Base-by-base conservation (phyloP, 169 alveolate genomes). In the Prorocentrum cordatum region DNA sequence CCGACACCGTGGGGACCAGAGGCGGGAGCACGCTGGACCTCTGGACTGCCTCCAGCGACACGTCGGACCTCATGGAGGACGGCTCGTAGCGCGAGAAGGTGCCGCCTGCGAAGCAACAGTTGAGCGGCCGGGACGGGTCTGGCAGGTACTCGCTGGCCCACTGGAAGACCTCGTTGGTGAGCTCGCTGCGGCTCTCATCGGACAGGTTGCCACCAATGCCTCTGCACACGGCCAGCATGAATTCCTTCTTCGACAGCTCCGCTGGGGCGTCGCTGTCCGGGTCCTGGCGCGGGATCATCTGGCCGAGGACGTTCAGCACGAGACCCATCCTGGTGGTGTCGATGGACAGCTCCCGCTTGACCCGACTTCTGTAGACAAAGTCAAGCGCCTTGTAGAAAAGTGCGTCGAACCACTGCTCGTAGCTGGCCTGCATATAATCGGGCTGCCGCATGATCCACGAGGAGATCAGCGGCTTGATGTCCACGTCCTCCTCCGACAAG, bases 401-500 rank as follows among this genome's bases (percentile, higher is more conserved):
- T 61, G 95, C 95, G 38, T 94, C 96, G 73, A 96, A 93, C 96
- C 96, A 94, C 16, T 91, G 67, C 91, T 94, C 94, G 29, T 95
- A 66, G 50, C 91, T 27, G 71, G 71, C 86, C 93, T 80, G 93
- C 92, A n/a, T 93, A 83, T 31, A 96, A 71, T 94, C 94, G 20
- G 93, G 91, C 77, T 93, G 92, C 94, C 93, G 93, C 77, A 93
- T 91, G 54, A 95, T 92, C 98, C 98, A 96, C 22, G 96, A 94
- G 24, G 90, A 85, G 42, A 95, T 93, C 4, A 96, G 92, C 26
- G 96, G 91, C 83, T 93, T 91, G 59, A 95, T 94, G 79, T 94
- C 95, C 35, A 95, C 96, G 88, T 96, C 98, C 92, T 96, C 98
- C 85, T 96, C 96, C 29, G 95, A 94, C 92, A 96, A 85, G 94